Conservation (phyloP, 2,329 filamentous ascomycete species). For the Hypocreales sp. region DNA sequence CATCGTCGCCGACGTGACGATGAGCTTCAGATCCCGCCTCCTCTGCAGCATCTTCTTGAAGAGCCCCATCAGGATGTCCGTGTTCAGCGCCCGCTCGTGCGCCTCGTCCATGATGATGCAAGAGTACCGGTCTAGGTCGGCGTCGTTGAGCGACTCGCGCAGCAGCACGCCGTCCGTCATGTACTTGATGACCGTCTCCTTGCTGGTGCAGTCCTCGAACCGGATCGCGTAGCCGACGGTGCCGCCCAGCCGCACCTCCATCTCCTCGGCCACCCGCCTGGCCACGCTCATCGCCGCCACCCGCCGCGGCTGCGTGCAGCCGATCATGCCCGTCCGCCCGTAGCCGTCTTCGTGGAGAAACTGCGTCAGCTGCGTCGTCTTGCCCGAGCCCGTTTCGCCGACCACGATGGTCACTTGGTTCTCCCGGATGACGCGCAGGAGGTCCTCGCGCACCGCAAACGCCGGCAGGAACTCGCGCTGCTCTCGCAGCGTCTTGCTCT, state of each 20-base stretch:
- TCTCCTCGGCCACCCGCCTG: constrained; percentile 95
- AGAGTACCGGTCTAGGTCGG: constrained; percentile 88
- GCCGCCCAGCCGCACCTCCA: constrained; percentile 81
- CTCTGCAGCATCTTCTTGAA: constrained; percentile 94
- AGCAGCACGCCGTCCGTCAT: constrained; percentile 97
- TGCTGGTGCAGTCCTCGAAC: constrained; percentile 95
- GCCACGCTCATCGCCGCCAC: constrained; percentile 98
- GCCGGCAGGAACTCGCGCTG: constrained; percentile 89
- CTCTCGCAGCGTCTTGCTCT: constrained; percentile 77
- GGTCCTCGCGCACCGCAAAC: constrained; percentile 88
- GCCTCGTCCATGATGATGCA: constrained; percentile 99
- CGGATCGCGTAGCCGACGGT: constrained; percentile 93
- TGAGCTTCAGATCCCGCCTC: constrained; percentile 82
- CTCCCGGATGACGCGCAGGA: constrained; percentile 81
- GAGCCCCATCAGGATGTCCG: constrained; percentile 90
- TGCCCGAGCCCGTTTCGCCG: constrained; percentile 92
- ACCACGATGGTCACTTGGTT: constrained; percentile 97
- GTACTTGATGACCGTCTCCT: constrained; percentile 92
- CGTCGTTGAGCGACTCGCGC: constrained; percentile 82
- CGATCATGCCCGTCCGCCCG: constrained; percentile 74
- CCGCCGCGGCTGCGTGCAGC: constrained; percentile 88
- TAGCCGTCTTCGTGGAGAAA: constrained; percentile 95
- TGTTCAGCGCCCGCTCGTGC: constrained; percentile 91
- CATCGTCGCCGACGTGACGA: constrained; percentile 98
- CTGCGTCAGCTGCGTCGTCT: constrained; percentile 94